Conservation (phyloP, 768 basidiomycete species). For the Kwoniella shandongensis region DNA sequence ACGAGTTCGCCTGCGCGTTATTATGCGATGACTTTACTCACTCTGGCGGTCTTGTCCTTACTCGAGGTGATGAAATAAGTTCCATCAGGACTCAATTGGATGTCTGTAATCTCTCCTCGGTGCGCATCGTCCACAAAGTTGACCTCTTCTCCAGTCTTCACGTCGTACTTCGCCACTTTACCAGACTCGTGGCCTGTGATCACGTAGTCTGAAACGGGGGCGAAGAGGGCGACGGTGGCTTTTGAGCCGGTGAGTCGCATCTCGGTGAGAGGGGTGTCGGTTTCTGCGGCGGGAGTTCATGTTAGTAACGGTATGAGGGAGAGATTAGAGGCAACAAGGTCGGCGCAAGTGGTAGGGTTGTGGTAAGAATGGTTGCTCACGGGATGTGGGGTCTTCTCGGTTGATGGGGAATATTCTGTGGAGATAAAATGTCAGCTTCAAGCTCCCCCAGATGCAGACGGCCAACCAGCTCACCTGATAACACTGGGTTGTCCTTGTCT, state of each 20-base stretch:
- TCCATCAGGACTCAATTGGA: constrained; percentile 84
- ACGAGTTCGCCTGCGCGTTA: too few relatives aligned
- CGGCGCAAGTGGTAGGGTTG: too few relatives aligned
- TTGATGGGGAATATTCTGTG: constrained; percentile 77
- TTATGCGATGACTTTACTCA: too few relatives aligned
- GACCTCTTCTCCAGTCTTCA: constrained; percentile 79
- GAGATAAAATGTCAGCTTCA: neutral
- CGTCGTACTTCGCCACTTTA: constrained; percentile 87
- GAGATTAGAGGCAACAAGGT: constrained; percentile 5
- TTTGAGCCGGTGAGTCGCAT: constrained; percentile 91
- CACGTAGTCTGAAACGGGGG: constrained; percentile 71
- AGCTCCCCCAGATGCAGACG: neutral
- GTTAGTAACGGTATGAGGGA: constrained; percentile 1
- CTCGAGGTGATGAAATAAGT: constrained; percentile 94
- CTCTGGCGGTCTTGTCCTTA: constrained; percentile 95
- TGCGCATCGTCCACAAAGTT: constrained; percentile 83
- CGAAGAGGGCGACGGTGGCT: constrained; percentile 94
- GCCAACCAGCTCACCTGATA: constrained; percentile 57
- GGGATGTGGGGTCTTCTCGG: constrained; percentile 75
- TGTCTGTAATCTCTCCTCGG: constrained; percentile 68
- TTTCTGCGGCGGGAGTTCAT: constrained; percentile 59
- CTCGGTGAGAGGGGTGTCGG: constrained; percentile 68
- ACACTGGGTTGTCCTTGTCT: constrained; percentile 90
- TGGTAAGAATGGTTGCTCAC: too few relatives aligned
- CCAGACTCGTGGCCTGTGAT: constrained; percentile 96